Evolutionary conservation across 1,139 yeast species (phyloP), one percentile per base, ranked within the genome.

Genomic region (Taphrina deformans): DNA sequence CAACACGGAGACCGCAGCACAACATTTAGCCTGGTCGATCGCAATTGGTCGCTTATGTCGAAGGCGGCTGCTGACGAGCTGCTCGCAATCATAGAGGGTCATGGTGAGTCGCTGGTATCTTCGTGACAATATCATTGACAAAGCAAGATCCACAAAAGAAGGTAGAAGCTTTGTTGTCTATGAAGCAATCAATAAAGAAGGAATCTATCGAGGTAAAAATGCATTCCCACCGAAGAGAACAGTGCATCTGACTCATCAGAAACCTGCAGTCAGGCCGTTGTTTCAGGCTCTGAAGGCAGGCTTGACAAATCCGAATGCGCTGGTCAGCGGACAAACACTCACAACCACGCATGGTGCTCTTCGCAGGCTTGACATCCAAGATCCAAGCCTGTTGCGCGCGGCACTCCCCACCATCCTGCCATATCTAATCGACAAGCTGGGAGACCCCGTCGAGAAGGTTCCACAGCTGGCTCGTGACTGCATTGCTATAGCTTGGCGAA

Each of bases 321-420:
- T 23, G 18, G 53, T 55, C 38, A 50, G 55, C 35, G 29, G 76
- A 79, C n/a, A 77, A 85, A 26, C 78, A 79, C 67, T 72, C 80
- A 0, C 71, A 79, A 45, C 82, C 88, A 1, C 88, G 10, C 87
- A 92, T 67, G 93, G 90, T 72, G 76, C 90, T 56, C 83, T 89
- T 31, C 89, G 88, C 71, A 79, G 97, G 21, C 85, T 89, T 1
- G 84, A 88, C 62, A 84, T 86, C 75, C 97, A 89, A 76, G 86
- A 88, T 69, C 80, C 85, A 0, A 79, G 80, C 0, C 78, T 82
- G 1, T 78, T 91, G 53, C 79, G 78, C 65, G 77, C 77, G 0
- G 82, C 83, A 48, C 79, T 84, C 33, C 79, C 76, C 56, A 75
- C 79, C 27, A 82, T 85, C 2, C 75, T 86, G 14, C 92, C 93